These are phyloP conservation scores for Yueomyces sp. DNA, from an alignment of 805 yeast species.

Conservation along the genomic window DNA sequence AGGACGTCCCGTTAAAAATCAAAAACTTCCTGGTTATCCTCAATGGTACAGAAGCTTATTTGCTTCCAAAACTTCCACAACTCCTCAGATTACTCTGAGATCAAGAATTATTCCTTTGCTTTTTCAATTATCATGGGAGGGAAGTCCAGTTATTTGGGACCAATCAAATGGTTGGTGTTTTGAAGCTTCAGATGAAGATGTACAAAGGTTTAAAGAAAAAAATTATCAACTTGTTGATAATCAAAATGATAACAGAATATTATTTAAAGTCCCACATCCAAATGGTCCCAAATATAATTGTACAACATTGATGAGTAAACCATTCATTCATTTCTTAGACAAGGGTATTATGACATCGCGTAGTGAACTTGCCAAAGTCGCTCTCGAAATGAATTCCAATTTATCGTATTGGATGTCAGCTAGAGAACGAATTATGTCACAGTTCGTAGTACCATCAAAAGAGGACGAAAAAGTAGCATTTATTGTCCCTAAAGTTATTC, in stretches of 20 bases:
- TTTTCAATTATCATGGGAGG: conserved; percentile 74
- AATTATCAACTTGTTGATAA: conserved; percentile 19
- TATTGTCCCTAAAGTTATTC: conserved; percentile 68
- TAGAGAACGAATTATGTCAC: conserved; percentile 70
- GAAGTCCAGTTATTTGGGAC: conserved; percentile 70
- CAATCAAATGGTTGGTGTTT: conserved; percentile 83
- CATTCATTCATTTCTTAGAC: conserved; percentile 59
- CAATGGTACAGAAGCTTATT: conserved; percentile 72
- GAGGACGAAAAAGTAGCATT: conserved; percentile 40
- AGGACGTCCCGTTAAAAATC: conserved; percentile 55
- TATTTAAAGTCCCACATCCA: conserved; percentile 76
- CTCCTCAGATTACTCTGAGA: conserved; percentile 51
- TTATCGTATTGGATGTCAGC: conserved; percentile 92
- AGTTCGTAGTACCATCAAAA: conserved; percentile 59
- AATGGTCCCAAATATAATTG: conserved; percentile 67
- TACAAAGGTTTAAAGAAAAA: conserved; percentile 20
- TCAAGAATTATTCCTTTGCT: conserved; percentile 67
- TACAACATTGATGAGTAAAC: conserved; percentile 64
- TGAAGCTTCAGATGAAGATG: conserved; percentile 31
- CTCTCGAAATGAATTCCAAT: conserved; percentile 59
- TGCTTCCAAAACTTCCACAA: conserved; percentile 24
- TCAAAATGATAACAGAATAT: background rate
- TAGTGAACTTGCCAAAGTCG: conserved; percentile 59
- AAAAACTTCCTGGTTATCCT: conserved; percentile 81
- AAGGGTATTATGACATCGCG: conserved; percentile 59